Percentiles rank a stretch among this genome's conserved stretches.
Conservation (phyloP, 202 grass and related monocot genomes). For the Hordeum pubiflorum region DNA sequence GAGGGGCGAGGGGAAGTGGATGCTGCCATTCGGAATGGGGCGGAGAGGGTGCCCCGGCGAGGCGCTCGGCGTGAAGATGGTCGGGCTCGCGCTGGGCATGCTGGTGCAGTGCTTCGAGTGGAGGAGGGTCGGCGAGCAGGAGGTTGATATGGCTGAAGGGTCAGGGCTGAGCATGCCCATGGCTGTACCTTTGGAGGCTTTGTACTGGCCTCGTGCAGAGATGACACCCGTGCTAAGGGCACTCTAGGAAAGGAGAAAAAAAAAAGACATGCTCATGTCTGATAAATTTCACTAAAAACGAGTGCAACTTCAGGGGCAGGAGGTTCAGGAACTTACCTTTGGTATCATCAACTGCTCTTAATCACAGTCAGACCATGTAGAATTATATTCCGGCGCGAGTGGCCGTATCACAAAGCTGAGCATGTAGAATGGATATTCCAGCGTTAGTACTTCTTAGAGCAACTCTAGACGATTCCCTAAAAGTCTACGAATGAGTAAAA, state of each 20-base stretch:
- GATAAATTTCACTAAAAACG: background rate
- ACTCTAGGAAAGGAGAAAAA: background rate
- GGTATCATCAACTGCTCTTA: background rate
- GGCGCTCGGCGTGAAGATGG: background rate
- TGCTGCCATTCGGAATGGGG: conserved; percentile 41
- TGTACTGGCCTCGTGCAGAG: conserved; percentile 20
- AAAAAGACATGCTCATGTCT: background rate
- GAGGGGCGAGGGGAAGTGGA: background rate
- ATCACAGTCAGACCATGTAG: background rate
- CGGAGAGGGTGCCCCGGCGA: conserved; percentile 18
- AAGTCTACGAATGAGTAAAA: too few relatives aligned
- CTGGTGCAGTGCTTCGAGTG: conserved; percentile 35
- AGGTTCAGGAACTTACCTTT: background rate
- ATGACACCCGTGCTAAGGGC: background rate
- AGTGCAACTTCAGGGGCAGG: background rate
- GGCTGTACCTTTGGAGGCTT: conserved; percentile 14
- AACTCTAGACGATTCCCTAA: too few relatives aligned
- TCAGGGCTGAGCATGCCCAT: conserved; percentile 25
- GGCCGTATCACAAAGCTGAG: background rate
- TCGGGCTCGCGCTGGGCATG: background rate
- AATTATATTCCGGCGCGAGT: background rate
- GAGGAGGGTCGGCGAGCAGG: background rate
- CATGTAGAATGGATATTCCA: background rate
- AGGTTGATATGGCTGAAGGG: conserved; percentile 27
- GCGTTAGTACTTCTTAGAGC: background rate